phyloP scores from a whole-genome alignment of 768 basidiomycete genomes.

The Russula sp. region DNA sequence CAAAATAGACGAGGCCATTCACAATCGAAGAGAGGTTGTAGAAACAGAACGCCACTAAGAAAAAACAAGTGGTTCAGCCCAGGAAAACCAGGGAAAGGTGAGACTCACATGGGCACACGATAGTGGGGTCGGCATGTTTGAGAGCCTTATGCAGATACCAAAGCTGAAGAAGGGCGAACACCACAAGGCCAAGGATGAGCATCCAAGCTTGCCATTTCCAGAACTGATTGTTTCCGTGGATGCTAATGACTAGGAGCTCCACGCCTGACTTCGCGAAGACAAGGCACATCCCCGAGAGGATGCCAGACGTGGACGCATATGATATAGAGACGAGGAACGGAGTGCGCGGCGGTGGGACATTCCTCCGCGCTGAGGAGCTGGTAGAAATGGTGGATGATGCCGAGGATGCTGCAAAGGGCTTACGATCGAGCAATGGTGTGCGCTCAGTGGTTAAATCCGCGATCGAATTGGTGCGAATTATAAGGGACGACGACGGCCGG shows the following conservation, averaged over 20 bases:
- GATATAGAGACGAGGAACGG: constrained; percentile 67
- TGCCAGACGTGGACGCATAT: constrained; percentile 83
- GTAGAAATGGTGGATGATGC: constrained; percentile 23
- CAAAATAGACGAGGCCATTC: constrained; percentile 83
- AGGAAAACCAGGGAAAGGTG: neutral
- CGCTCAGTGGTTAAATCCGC: constrained; percentile 34
- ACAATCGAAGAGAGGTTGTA: constrained; percentile 91
- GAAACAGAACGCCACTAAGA: constrained; percentile 81
- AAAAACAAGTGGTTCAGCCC: constrained; percentile 8
- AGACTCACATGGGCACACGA: constrained; percentile 74
- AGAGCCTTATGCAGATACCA: constrained; percentile 81
- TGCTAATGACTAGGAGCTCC: constrained; percentile 74
- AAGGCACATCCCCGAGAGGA: constrained; percentile 86
- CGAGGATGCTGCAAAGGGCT: constrained; percentile 31
- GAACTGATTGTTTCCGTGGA: constrained; percentile 73
- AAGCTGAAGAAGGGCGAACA: constrained; percentile 73
- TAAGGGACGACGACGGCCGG: constrained; percentile 29
- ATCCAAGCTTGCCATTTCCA: constrained; percentile 82
- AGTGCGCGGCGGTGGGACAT: constrained; percentile 33
- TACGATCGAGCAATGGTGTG: constrained; percentile 48
- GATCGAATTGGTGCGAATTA: constrained; percentile 23
- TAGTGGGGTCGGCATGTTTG: constrained; percentile 72
- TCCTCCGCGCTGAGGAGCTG: constrained; percentile 21
- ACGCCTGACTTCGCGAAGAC: constrained; percentile 92
- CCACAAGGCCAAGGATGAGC: constrained; percentile 60